Evolutionary conservation across 345 rosid species (phyloP).

Genomic region (Brassica nigra): DNA sequence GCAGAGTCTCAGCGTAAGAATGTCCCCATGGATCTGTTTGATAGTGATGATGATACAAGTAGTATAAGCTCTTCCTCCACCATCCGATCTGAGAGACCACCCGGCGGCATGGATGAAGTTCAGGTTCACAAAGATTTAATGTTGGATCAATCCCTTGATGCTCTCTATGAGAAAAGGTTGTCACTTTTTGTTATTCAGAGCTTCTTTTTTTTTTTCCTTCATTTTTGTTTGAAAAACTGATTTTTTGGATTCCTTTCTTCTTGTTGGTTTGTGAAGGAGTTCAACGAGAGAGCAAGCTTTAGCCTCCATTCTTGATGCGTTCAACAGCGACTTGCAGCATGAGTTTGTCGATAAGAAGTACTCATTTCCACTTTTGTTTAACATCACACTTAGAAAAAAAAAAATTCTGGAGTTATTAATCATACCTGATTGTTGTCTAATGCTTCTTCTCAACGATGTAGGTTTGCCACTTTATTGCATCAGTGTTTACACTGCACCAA

Average conservation of each 20-base stretch:
- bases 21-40: slow-evolving; percentile 48
- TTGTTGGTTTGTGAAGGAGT: slow-evolving; percentile 52
- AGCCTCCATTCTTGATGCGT: slow-evolving; percentile 65
- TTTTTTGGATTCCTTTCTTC: slow-evolving; percentile 1
- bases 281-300: slow-evolving; percentile 86
- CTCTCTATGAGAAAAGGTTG: slow-evolving; percentile 78
- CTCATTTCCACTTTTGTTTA: background rate
- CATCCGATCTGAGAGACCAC: slow-evolving; percentile 51
- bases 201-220: background rate
- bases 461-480: slow-evolving; percentile 84
- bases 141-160: slow-evolving; percentile 83
- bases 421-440: background rate
- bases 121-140: slow-evolving; percentile 62
- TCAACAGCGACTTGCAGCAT: slow-evolving; percentile 65
- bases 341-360: slow-evolving; percentile 85
- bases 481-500: slow-evolving; percentile 67
- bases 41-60: slow-evolving; percentile 78
- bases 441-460: slow-evolving; percentile 35
- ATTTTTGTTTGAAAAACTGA: slow-evolving; percentile 7
- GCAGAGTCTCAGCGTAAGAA: slow-evolving; percentile 37
- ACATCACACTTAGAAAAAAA: slow-evolving; percentile 3
- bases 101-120: slow-evolving; percentile 55
- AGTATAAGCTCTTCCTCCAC: slow-evolving; percentile 81
- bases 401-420: background rate
- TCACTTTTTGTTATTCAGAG: background rate